Conservation (phyloP, 164 flowering plant genomes). For the Dillenia turbinata region DNA sequence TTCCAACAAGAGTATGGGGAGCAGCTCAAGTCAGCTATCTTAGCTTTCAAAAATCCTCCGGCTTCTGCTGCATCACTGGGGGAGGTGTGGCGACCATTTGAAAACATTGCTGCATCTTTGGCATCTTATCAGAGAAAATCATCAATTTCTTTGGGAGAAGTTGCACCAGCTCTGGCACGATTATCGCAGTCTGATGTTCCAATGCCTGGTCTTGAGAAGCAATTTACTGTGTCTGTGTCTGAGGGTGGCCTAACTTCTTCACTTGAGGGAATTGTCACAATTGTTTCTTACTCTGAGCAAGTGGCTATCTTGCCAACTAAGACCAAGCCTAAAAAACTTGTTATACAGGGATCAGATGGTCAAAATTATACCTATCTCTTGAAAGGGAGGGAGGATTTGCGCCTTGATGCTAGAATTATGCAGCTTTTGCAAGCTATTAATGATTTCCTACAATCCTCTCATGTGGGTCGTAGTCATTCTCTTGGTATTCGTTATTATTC, state of each 20-base stretch:
- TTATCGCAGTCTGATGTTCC: conserved; percentile 87
- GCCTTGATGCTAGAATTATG: conserved; percentile 99
- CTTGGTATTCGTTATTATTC: conserved; percentile 84
- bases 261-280: conserved; percentile 62
- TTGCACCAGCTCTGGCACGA: conserved; percentile 75
- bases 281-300: conserved; percentile 80
- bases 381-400: conserved; percentile 95
- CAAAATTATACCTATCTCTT: conserved; percentile 82
- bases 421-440: conserved; percentile 91
- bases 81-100: conserved; percentile 96
- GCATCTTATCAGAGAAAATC: conserved; percentile 85
- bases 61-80: conserved; percentile 65
- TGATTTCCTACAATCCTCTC: conserved; percentile 60
- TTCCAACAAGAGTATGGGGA: conserved; percentile 70
- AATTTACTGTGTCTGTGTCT: conserved; percentile 47
- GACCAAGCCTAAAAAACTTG: conserved; percentile 91
- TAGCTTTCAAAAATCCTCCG: conserved; percentile 74
- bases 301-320: conserved; percentile 80
- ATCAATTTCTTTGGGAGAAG: conserved; percentile 68
- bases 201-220: conserved; percentile 97
- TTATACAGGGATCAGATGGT: conserved; percentile 86
- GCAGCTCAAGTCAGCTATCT: conserved; percentile 71
- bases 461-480: conserved; percentile 40
- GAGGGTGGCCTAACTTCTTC: conserved; percentile 31
- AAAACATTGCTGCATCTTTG: conserved; percentile 70